Conservation (phyloP, 2,329 filamentous ascomycete species). For the Fusarium falciforme region DNA sequence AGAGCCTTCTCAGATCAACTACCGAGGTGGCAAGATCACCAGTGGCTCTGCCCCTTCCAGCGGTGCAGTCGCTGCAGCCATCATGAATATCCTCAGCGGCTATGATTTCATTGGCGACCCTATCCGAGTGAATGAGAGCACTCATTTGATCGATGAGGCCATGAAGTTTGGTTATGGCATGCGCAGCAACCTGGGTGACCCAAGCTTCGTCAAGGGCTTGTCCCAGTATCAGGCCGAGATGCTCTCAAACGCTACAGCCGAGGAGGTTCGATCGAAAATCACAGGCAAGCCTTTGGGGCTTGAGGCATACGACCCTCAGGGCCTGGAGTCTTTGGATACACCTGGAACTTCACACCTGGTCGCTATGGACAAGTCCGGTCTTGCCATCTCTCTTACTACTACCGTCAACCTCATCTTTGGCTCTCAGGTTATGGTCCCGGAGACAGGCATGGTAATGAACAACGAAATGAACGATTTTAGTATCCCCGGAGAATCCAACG, state of each 20-base stretch:
- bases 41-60: constrained; percentile 77
- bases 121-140: constrained; percentile 68
- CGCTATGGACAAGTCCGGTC: constrained; percentile 73
- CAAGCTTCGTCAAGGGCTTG: constrained; percentile 72
- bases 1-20: constrained; percentile 69
- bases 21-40: constrained; percentile 77
- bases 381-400: constrained; percentile 82
- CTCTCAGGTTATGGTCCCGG: constrained; percentile 78
- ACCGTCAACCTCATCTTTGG: constrained; percentile 87
- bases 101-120: constrained; percentile 73
- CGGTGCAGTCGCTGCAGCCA: constrained; percentile 77
- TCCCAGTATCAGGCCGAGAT: constrained; percentile 71
- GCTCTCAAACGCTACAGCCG: constrained; percentile 71
- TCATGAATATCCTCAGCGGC: constrained; percentile 79
- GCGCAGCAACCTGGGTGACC: constrained; percentile 80
- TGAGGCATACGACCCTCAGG: constrained; percentile 58
- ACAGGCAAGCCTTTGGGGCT: constrained; percentile 55
- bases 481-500: constrained; percentile 76
- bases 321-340: constrained; percentile 65
- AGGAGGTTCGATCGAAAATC: constrained; percentile 61
- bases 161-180: constrained; percentile 85
- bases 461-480: constrained; percentile 78
- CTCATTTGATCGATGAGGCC: constrained; percentile 85
- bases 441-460: constrained; percentile 83
- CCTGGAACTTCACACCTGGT: constrained; percentile 77